Base-by-base conservation (phyloP, 805 yeast genomes). In the Millerozyma miso region DNA sequence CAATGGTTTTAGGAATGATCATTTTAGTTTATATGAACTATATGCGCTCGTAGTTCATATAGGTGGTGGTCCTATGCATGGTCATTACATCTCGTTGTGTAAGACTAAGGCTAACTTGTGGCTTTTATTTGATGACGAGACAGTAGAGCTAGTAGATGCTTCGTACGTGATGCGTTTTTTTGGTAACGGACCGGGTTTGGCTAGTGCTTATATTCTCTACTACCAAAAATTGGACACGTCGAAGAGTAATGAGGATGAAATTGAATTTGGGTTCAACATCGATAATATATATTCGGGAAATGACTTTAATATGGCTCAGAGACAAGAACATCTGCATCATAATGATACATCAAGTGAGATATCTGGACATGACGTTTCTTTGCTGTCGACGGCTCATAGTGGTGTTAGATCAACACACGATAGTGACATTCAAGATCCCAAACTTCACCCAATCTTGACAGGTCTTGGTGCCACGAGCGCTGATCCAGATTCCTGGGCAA, bases 51-150 rank as follows among this genome's bases (percentile, higher is more conserved):
- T 93, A 10, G 89, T 93, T 8, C 99, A 93, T 58, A 81, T 93
- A 51, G 99, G 99, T 4, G 95, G 97, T 3, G 97, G 98, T 0
- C 97, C 98, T 1, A 89, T 88, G 68, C 97, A 90, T 64, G 99
- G 99, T 0, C 99, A 93, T 60, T 93, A 93, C 60, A 91, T 93
- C 7, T 77, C 96, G 0, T 68, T 93, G 4, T 84, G 93, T 46
- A 88, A 88, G 57, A 83, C 89, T 4, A 81, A 77, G 41, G 72
- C 76, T 17, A 77, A 79, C 33, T 90, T 96, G 0, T 93, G 99
- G 99, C 66, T 93, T 23, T 65, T 93, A 44, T 93, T 87, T 65
- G 99, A 93, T 60, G 99, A 93, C 60, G 98, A 93, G 61, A 82
- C 93, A 4, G 97, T 91, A 1, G 97, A 91, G 59, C 68, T 84